Conservation (phyloP, 2,329 filamentous ascomycete species). For the Microsporum ferrugineum region DNA sequence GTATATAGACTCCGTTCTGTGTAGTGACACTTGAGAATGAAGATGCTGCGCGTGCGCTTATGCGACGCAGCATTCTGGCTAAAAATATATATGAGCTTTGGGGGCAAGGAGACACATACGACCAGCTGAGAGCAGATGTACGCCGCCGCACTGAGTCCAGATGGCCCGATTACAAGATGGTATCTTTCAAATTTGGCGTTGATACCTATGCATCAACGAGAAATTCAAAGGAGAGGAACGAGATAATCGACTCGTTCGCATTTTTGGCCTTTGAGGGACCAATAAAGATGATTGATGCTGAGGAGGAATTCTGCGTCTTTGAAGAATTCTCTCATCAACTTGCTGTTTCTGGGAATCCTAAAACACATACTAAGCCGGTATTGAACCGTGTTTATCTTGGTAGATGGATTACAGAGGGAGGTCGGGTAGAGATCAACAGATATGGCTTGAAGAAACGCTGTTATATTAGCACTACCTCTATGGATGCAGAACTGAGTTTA, state of each 20-base stretch:
- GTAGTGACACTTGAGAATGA: conserved; percentile 58
- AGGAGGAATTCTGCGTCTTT: conserved; percentile 66
- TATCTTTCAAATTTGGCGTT: conserved; percentile 71
- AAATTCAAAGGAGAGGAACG: conserved; percentile 49
- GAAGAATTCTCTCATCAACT: conserved; percentile 58
- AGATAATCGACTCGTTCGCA: conserved; percentile 68
- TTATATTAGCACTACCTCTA: conserved; percentile 93
- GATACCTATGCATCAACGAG: conserved; percentile 73
- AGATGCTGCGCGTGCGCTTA: conserved; percentile 53
- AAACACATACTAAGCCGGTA: conserved; percentile 28
- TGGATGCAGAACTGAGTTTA: conserved; percentile 89
- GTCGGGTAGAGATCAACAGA: conserved; percentile 54
- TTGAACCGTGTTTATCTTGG: conserved; percentile 60
- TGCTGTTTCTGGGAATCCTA: conserved; percentile 5
- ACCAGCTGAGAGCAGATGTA: conserved; percentile 57
- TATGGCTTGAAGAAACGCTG: conserved; percentile 86
- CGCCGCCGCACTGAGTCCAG: conserved; percentile 46
- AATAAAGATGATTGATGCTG: conserved; percentile 63
- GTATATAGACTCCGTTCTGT: conserved; percentile 70
- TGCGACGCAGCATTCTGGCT: conserved; percentile 66
- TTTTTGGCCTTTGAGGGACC: conserved; percentile 69
- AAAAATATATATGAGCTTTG: conserved; percentile 83
- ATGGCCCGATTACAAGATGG: conserved; percentile 54
- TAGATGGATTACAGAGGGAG: conserved; percentile 55
- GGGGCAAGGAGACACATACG: conserved; percentile 59